A percentile compares a stretch with the other conserved stretches of the same genome.
Evolutionary conservation across 1,284 basidiomycete genomes (phyloP).

Genomic region (Ganoderma boninense): DNA sequence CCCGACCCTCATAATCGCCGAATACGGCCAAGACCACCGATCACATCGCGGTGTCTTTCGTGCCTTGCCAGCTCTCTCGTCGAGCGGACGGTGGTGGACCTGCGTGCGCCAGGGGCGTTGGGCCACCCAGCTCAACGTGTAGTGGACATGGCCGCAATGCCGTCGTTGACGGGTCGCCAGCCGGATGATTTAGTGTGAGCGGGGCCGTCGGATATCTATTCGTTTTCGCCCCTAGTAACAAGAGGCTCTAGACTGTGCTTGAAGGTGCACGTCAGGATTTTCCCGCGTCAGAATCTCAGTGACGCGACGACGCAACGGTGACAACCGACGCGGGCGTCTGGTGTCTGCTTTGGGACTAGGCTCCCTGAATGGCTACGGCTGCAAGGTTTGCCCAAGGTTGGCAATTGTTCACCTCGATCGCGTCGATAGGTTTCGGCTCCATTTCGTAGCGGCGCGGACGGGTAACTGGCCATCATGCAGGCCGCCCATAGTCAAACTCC

Average conservation of each 20-base stretch:
- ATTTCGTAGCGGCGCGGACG: constrained; percentile 31
- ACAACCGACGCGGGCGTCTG: constrained; percentile 31
- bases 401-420: constrained; percentile 35
- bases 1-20: not conserved
- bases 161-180: constrained; percentile 31
- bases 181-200: constrained; percentile 28
- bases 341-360: constrained; percentile 33
- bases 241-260: constrained; percentile 32
- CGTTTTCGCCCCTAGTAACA: constrained; percentile 33
- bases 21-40: not conserved
- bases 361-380: constrained; percentile 32
- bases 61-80: not conserved
- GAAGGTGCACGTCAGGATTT: constrained; percentile 24
- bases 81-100: not conserved
- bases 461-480: constrained; percentile 33
- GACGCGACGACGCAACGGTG: constrained; percentile 21
- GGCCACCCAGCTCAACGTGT: not conserved
- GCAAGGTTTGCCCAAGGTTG: constrained; percentile 32
- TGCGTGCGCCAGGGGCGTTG: not conserved
- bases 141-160: constrained; percentile 21
- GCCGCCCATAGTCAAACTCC: constrained; percentile 29
- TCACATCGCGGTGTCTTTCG: not conserved
- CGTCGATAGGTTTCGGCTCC: constrained; percentile 37
- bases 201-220: constrained; percentile 30
- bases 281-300: constrained; percentile 32